Conservation (phyloP, 1,284 basidiomycete genomes). For the Puccinia triticina region DNA sequence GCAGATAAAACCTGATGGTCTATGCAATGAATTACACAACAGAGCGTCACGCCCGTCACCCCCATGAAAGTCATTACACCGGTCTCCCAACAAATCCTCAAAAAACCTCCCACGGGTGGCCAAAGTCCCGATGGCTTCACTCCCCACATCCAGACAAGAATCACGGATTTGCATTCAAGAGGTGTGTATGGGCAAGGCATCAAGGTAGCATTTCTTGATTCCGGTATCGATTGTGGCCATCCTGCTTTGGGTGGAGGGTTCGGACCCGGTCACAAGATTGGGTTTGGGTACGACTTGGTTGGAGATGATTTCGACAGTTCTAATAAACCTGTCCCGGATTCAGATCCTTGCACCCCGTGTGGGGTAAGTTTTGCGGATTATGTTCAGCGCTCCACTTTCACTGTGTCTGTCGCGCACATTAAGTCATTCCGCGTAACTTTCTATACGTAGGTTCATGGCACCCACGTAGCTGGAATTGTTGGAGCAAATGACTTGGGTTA, state of each 20-base stretch:
- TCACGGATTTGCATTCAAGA: slow-evolving; percentile 61
- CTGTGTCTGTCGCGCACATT: background rate
- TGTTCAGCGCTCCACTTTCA: background rate
- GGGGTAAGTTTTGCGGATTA: background rate
- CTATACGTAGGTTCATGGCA: slow-evolving; percentile 29
- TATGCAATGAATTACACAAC: slow-evolving; percentile 7
- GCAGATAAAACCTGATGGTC: background rate
- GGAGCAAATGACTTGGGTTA: slow-evolving; percentile 37
- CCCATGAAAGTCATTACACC: background rate
- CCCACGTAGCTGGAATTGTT: slow-evolving; percentile 45
- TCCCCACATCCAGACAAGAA: slow-evolving; percentile 65
- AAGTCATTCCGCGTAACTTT: background rate
- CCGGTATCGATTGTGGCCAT: slow-evolving; percentile 67
- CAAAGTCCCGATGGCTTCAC: slow-evolving; percentile 1
- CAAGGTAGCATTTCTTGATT: slow-evolving; percentile 58
- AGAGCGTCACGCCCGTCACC: slow-evolving; percentile 36
- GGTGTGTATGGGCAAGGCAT: slow-evolving; percentile 37
- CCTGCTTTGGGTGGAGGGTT: slow-evolving; percentile 69
- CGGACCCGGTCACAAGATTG: slow-evolving; percentile 69
- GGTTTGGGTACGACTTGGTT: slow-evolving; percentile 67
- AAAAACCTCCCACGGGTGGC: background rate
- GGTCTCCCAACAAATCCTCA: background rate
- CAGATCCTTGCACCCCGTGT: slow-evolving; percentile 37
- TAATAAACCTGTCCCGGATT: background rate
- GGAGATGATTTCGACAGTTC: background rate